These are phyloP conservation scores for Pseudopyricularia javanii DNA, from an alignment of 2,329 filamentous ascomycete species.

Conservation along the genomic window DNA sequence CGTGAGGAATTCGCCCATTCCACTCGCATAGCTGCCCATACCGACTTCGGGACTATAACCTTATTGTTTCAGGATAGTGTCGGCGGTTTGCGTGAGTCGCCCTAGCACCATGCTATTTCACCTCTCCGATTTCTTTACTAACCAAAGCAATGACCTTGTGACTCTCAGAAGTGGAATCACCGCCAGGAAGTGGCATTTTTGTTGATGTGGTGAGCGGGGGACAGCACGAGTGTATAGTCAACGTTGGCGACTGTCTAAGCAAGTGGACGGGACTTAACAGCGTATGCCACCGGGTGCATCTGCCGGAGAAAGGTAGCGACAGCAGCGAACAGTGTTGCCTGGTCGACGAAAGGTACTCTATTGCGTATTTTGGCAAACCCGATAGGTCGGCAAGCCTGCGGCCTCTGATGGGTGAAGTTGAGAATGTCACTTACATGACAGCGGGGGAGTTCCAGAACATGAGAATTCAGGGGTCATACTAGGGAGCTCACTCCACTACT, in stretches of 20 bases:
- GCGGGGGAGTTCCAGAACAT: background rate
- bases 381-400: background rate
- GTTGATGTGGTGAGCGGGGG: background rate
- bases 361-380: background rate
- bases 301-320: background rate
- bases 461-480: background rate
- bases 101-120: no score
- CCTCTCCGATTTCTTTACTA: no score
- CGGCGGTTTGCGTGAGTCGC: background rate
- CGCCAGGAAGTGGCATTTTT: background rate
- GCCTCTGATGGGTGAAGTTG: background rate
- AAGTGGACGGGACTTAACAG: background rate
- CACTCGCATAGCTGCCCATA: background rate
- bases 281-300: background rate
- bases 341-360: background rate
- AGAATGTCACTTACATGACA: background rate
- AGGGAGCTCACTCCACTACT: background rate
- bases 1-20: background rate
- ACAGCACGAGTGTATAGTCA: background rate
- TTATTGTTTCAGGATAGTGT: background rate
- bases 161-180: background rate
- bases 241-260: background rate
- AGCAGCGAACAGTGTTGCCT: background rate
- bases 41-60: conserved; percentile 1
- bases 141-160: no score